These are phyloP conservation scores for Opeltia flavorubescens DNA, from an alignment of 495 filamentous ascomycete genomes.

Conservation along the genomic window DNA sequence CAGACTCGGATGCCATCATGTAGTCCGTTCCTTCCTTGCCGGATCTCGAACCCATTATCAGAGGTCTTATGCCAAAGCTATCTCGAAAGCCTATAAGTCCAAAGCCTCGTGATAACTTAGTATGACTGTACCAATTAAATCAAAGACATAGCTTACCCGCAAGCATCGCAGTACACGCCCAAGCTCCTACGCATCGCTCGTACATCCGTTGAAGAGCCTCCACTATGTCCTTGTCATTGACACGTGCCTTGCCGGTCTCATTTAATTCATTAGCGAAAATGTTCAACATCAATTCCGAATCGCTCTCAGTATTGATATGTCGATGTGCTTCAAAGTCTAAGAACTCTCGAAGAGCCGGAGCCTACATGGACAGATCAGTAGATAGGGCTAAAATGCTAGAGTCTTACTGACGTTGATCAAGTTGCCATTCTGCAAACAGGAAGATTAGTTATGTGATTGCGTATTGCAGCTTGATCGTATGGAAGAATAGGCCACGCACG, in stretches of 20 bases:
- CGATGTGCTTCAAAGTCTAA: constrained; percentile 82
- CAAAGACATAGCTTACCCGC: constrained; percentile 40
- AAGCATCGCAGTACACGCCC: constrained; percentile 82
- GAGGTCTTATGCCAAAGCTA: constrained; percentile 76
- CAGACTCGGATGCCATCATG: constrained; percentile 95
- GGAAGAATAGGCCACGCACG: no score
- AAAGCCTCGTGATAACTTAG: constrained; percentile 39
- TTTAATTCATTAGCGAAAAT: constrained; percentile 88
- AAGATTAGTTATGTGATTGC: no score
- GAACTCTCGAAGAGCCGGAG: constrained; percentile 52
- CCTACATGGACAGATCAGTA: not conserved
- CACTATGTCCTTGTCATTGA: constrained; percentile 85
- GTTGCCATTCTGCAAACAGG: constrained; percentile 88
- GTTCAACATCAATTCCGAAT: constrained; percentile 91
- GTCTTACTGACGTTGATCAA: constrained; percentile 71
- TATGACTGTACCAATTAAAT: not conserved
- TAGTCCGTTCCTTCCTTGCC: constrained; percentile 72
- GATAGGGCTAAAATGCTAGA: not conserved
- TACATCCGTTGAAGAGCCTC: constrained; percentile 62
- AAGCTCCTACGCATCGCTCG: constrained; percentile 65
- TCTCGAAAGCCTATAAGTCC: constrained; percentile 87
- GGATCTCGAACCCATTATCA: constrained; percentile 64
- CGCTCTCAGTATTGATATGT: constrained; percentile 93
- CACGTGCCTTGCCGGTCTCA: constrained; percentile 90
- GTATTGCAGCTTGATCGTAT: no score